Evolutionary conservation across 305 asterid species (phyloP).

Genomic region (Fraxinus angustifolia): DNA sequence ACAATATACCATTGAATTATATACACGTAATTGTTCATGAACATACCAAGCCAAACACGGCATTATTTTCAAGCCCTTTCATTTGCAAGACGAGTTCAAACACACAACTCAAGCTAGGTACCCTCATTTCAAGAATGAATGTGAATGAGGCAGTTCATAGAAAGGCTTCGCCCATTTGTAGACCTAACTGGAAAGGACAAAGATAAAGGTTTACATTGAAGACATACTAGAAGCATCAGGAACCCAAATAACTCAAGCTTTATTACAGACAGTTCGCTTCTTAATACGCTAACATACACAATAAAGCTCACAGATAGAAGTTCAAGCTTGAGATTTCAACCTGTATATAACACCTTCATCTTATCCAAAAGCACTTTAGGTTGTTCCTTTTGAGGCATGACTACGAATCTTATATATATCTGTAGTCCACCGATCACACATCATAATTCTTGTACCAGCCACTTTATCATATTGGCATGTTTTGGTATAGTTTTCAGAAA

Average conservation of each 20-base stretch:
- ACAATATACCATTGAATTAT: not conserved
- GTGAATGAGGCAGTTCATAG: not conserved
- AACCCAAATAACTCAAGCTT: not conserved
- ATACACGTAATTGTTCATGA: not conserved
- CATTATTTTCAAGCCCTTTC: not conserved
- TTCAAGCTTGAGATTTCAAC: not conserved
- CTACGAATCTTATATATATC: not conserved
- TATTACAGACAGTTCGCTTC: not conserved
- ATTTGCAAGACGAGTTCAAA: not conserved
- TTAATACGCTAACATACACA: not conserved
- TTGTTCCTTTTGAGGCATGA: not conserved
- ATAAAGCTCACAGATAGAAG: not conserved
- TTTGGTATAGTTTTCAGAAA: not conserved
- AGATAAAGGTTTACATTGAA: not conserved
- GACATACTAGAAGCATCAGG: not conserved
- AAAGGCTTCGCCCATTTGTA: not conserved
- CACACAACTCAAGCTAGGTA: not conserved
- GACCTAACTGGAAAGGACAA: not conserved
- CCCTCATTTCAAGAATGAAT: not conserved
- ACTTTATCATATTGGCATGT: not conserved
- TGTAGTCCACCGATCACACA: not conserved
- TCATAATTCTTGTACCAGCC: not conserved
- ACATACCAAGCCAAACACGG: not conserved
- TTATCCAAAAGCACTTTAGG: not conserved
- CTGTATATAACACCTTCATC: not conserved